These are phyloP conservation scores for Heritiera fomes DNA, from an alignment of 345 rosid genomes.

Conservation along the genomic window DNA sequence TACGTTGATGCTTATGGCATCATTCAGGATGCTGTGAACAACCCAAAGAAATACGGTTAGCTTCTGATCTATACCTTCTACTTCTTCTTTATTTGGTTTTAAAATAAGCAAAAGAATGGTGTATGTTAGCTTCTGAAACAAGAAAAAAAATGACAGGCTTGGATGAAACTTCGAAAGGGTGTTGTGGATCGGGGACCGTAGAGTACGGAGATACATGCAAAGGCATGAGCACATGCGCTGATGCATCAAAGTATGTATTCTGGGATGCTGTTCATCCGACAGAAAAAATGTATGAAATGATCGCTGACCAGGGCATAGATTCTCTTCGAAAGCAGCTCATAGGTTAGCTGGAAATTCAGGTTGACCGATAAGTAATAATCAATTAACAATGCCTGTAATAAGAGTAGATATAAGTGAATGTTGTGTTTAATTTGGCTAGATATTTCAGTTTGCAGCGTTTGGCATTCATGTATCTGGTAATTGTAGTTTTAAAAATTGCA, in stretches of 20 bases:
- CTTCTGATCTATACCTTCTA: neutral
- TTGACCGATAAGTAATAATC: neutral
- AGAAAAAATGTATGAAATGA: constrained; percentile 65
- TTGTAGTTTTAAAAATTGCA: too few relatives aligned
- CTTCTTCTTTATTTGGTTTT: neutral
- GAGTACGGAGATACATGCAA: constrained; percentile 75
- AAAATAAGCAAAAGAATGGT: neutral
- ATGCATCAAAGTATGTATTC: constrained; percentile 61
- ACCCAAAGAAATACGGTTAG: constrained; percentile 61
- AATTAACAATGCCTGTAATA: neutral
- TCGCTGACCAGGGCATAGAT: constrained; percentile 49
- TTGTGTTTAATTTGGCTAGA: too few relatives aligned
- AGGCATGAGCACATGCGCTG: constrained; percentile 58
- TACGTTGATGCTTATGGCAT: constrained; percentile 54
- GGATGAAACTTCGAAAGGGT: constrained; percentile 55
- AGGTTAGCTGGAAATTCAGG: neutral
- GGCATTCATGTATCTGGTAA: too few relatives aligned
- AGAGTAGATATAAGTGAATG: neutral
- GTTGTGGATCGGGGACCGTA: constrained; percentile 73
- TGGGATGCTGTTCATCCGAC: constrained; percentile 95
- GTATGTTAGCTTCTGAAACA: neutral
- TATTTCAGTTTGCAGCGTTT: too few relatives aligned
- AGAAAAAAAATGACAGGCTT: constrained; percentile 44
- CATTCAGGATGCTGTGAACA: constrained; percentile 46
- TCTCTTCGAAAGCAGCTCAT: constrained; percentile 30